phyloP scores from a whole-genome alignment of 192 early-diverging fungal genomes.

The Dimargaris verticillata region DNA sequence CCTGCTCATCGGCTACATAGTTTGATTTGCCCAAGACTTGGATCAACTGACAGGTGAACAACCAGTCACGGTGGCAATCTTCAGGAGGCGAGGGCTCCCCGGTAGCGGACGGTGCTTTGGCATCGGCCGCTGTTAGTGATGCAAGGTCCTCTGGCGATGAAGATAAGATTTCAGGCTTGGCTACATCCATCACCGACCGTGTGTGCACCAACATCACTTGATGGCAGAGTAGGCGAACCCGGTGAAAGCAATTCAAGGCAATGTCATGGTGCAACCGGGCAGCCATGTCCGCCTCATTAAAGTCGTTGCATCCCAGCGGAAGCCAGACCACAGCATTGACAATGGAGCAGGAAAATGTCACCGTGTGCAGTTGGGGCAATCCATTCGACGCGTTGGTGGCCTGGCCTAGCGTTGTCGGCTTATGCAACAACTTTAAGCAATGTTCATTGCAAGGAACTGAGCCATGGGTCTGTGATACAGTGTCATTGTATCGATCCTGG shows the following conservation, averaged over 20 bases:
- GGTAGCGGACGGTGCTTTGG: not conserved
- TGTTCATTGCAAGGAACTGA: too few species aligned
- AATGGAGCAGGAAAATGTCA: not conserved
- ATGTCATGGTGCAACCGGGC: not conserved
- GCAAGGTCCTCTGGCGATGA: not conserved
- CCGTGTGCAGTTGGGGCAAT: not conserved
- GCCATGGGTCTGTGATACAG: too few species aligned
- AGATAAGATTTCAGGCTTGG: not conserved
- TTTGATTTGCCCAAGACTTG: not conserved
- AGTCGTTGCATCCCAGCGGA: slow-evolving; percentile 9
- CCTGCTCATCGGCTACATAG: too few species aligned
- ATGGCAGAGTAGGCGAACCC: not conserved
- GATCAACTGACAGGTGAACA: slow-evolving; percentile 2
- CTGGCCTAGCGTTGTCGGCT: too few species aligned
- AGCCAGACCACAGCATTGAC: slow-evolving; percentile 7
- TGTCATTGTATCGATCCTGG: too few species aligned
- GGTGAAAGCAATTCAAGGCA: not conserved
- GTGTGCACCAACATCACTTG: slow-evolving; percentile 1
- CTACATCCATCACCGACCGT: not conserved
- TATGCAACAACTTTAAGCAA: too few species aligned
- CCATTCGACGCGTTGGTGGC: too few species aligned
- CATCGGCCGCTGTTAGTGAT: not conserved
- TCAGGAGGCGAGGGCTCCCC: not conserved
- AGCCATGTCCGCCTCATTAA: slow-evolving; percentile 6
- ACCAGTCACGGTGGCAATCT: not conserved